Conservation (phyloP, 768 basidiomycete genomes). For the Chiua virens region DNA sequence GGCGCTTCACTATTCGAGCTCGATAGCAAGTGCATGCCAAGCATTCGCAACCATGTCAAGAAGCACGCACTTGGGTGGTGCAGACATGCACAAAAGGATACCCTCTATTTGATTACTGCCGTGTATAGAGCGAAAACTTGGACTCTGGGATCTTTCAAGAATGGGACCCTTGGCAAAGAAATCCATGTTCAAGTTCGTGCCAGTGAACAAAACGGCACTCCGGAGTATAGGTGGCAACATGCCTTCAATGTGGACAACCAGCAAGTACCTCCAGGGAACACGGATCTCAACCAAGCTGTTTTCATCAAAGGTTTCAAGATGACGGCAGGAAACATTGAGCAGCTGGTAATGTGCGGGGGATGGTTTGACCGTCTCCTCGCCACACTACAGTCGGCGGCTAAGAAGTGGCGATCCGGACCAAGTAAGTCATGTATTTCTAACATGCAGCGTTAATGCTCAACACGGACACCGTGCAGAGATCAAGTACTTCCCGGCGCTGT, state of each 20-base stretch:
- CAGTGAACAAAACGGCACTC: too few species aligned
- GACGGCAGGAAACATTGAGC: background rate
- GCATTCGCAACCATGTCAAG: constrained; percentile 7
- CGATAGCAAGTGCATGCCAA: background rate
- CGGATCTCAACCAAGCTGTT: constrained; percentile 11
- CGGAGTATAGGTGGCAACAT: background rate
- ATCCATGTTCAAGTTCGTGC: too few species aligned
- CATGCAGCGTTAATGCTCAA: too few species aligned
- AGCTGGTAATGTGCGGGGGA: too few species aligned
- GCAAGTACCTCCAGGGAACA: too few species aligned
- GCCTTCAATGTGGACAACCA: background rate
- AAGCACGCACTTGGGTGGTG: constrained; percentile 25
- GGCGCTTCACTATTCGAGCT: constrained; percentile 23
- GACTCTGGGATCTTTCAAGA: constrained; percentile 19
- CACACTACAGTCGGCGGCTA: too few species aligned
- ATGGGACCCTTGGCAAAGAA: too few species aligned
- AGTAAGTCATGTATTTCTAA: too few species aligned
- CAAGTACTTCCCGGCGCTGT: background rate
- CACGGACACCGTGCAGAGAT: background rate
- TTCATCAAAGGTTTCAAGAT: constrained; percentile 20
- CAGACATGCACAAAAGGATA: constrained; percentile 9
- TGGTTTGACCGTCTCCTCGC: too few species aligned
- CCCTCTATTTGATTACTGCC: constrained; percentile 30
- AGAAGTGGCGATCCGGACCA: too few species aligned
- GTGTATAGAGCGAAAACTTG: constrained; percentile 25